Evolutionary conservation across 352 stramenopile species (phyloP), one percentile per base, ranked within the genome.

Genomic region (Globisporangium solare): DNA sequence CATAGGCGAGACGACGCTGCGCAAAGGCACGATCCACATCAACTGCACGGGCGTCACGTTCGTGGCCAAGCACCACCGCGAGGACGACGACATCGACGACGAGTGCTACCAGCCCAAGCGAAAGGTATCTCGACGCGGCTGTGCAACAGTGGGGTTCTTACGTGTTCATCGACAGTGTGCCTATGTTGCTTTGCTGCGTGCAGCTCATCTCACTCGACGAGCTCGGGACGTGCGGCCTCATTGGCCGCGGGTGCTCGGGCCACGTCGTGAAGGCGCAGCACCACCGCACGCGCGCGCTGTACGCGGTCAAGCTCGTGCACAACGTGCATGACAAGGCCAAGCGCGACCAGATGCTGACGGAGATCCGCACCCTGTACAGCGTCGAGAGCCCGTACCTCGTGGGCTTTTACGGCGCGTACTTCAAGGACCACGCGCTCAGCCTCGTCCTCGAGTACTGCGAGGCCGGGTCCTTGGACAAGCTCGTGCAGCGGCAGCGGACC

Each of bases 321-420:
- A 89, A 89, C 58, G 76, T 92, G 21, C 79, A 89, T 66, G 82
- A 92, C 72, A 89, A 88, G 56, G 54, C 64, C 41, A 86, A 88
- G 51, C 75, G 79, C 32, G 67, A 90, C 48, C 82, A 90, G 54
- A 73, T 92, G 60, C 64, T 92, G 39, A 89, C 76, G 20, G 82
- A 92, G 67, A 90, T 92, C 59, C 76, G 79, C 48, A 88, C 77
- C 35, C 58, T 92, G 1, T 92, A 90, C 60, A 79, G 72, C 47
- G 79, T 89, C 37, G 71, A 83, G 46, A 91, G 75, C 21, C 64
- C 80, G 0, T 82, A 70, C 53, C 68, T 91, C 8, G 78, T 91
- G 1, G 67, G 70, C 7, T 91, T 85, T 50, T 84, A 79, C 60
- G 80, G 80, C 22, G 80, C 80, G 3, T 91, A 83, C 61, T 89